Percentiles rank a stretch among this genome's conserved stretches.
Evolutionary conservation across 306 rosid genomes (phyloP).

Genomic region (Lathyrus aphaca): DNA sequence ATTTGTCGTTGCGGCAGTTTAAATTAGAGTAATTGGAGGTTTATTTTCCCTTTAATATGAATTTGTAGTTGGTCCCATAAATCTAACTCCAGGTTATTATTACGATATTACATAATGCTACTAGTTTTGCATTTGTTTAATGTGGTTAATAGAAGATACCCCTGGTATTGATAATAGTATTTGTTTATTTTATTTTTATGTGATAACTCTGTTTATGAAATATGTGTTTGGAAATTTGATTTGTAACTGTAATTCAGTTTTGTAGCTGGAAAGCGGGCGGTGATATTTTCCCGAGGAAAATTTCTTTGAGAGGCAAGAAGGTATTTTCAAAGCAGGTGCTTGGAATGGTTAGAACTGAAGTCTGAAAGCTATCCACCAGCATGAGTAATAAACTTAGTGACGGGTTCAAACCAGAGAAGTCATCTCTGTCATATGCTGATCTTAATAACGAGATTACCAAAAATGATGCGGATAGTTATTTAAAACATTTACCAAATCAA

Average conservation of each 20-base stretch:
- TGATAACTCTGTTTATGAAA: constrained; percentile 9
- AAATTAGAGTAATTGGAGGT: constrained; percentile 17
- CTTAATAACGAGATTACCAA: constrained; percentile 54
- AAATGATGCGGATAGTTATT: constrained; percentile 41
- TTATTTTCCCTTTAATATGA: background rate
- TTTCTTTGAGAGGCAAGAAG: constrained; percentile 37
- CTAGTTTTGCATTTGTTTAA: constrained; percentile 30
- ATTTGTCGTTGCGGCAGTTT: background rate
- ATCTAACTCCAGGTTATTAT: background rate
- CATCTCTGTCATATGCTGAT: constrained; percentile 61
- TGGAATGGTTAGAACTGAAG: constrained; percentile 40
- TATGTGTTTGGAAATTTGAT: constrained; percentile 31
- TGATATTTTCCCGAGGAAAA: constrained; percentile 38
- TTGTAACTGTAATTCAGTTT: constrained; percentile 36
- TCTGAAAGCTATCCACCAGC: constrained; percentile 42
- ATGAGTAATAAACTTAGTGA: constrained; percentile 52
- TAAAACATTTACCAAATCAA: constrained; percentile 42
- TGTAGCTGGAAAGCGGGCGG: constrained; percentile 42
- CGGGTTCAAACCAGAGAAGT: constrained; percentile 49
- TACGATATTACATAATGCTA: constrained; percentile 9
- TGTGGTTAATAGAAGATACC: constrained; percentile 8
- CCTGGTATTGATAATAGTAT: too few relatives aligned
- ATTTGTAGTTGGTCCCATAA: background rate
- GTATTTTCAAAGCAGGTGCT: constrained; percentile 23
- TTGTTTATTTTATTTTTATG: background rate